Evolutionary conservation across 768 basidiomycete genomes (phyloP), one percentile per base, ranked within the genome.

Genomic region (Mycena maculata): DNA sequence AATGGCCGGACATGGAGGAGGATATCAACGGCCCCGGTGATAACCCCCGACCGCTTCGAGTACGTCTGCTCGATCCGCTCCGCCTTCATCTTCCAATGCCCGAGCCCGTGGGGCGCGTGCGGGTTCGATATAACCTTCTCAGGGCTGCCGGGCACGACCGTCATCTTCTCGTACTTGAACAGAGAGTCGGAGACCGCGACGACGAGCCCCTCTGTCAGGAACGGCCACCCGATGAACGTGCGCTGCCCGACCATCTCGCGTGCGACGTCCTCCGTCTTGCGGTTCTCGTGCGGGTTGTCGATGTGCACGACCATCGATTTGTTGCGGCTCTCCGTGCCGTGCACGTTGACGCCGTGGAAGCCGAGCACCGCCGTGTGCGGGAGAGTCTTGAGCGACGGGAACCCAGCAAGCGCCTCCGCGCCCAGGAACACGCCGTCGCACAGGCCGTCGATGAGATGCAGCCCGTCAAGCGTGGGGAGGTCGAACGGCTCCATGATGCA

Each of bases 241-340:
- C 92, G 86, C 74, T 90, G 81, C 18, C 93, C 95, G 48, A 98
- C 81, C 83, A 94, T 85, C 74, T 86, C 84, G 48, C 82, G 78
- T 10, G 95, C 97, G 27, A 98, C 78, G 16, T 92, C 92, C 73
- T 91, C 88, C 8, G 87, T 79, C 77, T 90, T 92, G 69, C 82
- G 82, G 49, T 78, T 79, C 67, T 95, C 93, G 75, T 91, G 85
- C 0, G 86, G 86, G 74, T 94, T 93, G 52, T 92, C 82, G 71
- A 98, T 88, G 70, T 92, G 88, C 25, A 99, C 85, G 56, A 99
- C 83, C 90, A 99, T 96, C 2, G 94, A 96, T 79, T 96, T 94
- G 81, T 97, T 97, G 39, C 91, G 86, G 70, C 90, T 94, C 75
- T 98, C 96, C 0, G 89, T 82, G 59, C 94, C 94, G 77, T 99